A percentile compares a stretch with the other conserved stretches of the same genome.
phyloP scores from a whole-genome alignment of 805 yeast genomes.

The Candida jianshihensis region DNA sequence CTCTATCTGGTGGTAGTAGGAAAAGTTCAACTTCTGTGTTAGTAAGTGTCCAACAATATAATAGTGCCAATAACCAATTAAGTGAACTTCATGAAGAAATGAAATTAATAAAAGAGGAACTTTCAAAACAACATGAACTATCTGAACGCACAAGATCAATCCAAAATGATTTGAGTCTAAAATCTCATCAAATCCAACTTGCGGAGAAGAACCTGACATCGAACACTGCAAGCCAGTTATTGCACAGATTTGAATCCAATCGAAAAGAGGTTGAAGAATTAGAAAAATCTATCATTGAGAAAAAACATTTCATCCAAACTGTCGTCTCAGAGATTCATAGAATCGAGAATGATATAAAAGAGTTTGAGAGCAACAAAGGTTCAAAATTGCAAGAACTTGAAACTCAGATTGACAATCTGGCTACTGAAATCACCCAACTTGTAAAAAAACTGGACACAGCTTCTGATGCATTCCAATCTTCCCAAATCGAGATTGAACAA shows the following conservation, averaged over 20 bases:
- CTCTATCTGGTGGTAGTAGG: constrained; percentile 91
- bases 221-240: constrained; percentile 49
- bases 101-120: constrained; percentile 28
- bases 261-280: constrained; percentile 39
- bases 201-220: constrained; percentile 48
- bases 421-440: constrained; percentile 26
- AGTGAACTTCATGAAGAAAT: constrained; percentile 38
- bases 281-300: constrained; percentile 29
- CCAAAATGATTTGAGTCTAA: constrained; percentile 52
- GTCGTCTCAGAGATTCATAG: constrained; percentile 38
- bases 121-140: constrained; percentile 35
- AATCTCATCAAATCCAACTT: constrained; percentile 51
- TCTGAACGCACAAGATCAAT: constrained; percentile 44
- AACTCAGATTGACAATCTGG: constrained; percentile 39
- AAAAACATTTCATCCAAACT: constrained; percentile 24
- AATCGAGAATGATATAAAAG: constrained; percentile 73
- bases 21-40: constrained; percentile 51
- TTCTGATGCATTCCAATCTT: constrained; percentile 50
- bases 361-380: constrained; percentile 74
- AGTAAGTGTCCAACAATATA: constrained; percentile 59
- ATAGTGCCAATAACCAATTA: constrained; percentile 35
- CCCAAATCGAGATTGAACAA: constrained; percentile 69
- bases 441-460: constrained; percentile 37
- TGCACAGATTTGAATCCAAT: constrained; percentile 42
- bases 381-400: constrained; percentile 65